These are phyloP conservation scores for Trametes coccinea DNA, from an alignment of 768 basidiomycete species.

Conservation along the genomic window DNA sequence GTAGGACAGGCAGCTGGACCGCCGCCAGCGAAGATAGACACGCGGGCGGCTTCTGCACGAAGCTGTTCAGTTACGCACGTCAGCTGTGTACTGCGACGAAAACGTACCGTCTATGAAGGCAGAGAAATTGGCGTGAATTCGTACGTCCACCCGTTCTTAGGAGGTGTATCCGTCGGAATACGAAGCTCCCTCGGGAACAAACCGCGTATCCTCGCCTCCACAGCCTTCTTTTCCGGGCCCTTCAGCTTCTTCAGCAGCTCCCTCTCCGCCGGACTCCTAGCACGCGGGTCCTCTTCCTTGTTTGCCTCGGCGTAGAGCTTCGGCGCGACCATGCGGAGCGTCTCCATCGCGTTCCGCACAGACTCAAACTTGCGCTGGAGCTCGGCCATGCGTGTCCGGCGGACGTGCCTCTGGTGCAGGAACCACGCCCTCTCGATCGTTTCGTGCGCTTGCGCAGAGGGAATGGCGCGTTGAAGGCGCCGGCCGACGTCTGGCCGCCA, in stretches of 20 bases:
- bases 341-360: constrained; percentile 86
- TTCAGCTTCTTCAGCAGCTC: constrained; percentile 62
- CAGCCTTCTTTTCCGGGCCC: constrained; percentile 63
- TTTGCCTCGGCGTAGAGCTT: constrained; percentile 71
- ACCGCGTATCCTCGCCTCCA: constrained; percentile 77
- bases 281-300: constrained; percentile 71
- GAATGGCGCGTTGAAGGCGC: constrained; percentile 81
- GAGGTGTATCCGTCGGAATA: constrained; percentile 83
- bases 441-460: constrained; percentile 85
- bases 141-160: constrained; percentile 81
- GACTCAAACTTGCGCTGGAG: constrained; percentile 73
- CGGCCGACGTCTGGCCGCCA: constrained; percentile 81
- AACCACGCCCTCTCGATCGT: constrained; percentile 92
- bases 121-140: constrained; percentile 62
- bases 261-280: constrained; percentile 55
- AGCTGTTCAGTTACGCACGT: neutral
- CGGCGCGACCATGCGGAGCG: constrained; percentile 59
- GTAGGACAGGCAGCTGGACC: neutral
- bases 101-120: constrained; percentile 17
- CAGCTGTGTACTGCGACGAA: neutral
- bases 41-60: neutral
- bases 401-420: constrained; percentile 72
- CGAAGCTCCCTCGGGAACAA: constrained; percentile 87
- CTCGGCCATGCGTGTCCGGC: constrained; percentile 69
- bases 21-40: neutral